A percentile compares a stretch with the other conserved stretches of the same genome.
Evolutionary conservation across 192 early-diverging fungal genomes (phyloP).

Genomic region (Coemansia sp.): DNA sequence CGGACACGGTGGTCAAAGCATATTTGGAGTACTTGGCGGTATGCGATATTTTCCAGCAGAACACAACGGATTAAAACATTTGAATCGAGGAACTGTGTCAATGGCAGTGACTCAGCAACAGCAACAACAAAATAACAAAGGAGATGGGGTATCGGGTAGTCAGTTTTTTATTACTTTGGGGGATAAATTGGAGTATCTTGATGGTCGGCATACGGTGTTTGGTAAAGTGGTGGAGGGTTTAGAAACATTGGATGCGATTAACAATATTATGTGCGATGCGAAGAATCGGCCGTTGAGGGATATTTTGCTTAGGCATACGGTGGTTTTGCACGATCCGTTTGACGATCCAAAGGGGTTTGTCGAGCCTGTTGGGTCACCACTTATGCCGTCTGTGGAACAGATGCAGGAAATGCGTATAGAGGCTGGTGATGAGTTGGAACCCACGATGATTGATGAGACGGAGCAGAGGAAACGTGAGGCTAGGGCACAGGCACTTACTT

Average conservation of each 20-base stretch:
- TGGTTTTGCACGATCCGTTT: constrained; percentile 92
- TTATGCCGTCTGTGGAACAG: constrained; percentile 67
- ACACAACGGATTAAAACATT: constrained; percentile 68
- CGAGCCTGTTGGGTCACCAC: constrained; percentile 70
- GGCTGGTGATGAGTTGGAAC: constrained; percentile 72
- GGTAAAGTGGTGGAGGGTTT: constrained; percentile 89
- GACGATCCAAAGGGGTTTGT: constrained; percentile 71
- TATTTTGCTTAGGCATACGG: constrained; percentile 88
- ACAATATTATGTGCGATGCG: constrained; percentile 67
- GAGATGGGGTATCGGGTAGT: constrained; percentile 65
- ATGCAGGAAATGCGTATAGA: constrained; percentile 72
- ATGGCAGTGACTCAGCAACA: constrained; percentile 83
- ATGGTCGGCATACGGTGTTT: constrained; percentile 89
- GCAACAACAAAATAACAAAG: constrained; percentile 55
- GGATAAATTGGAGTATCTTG: constrained; percentile 68
- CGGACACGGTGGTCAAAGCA: constrained; percentile 78
- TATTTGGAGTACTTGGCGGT: constrained; percentile 61
- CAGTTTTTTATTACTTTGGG: constrained; percentile 63
- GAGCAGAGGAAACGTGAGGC: constrained; percentile 72
- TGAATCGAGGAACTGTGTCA: constrained; percentile 76
- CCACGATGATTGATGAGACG: constrained; percentile 61
- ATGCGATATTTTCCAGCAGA: constrained; percentile 65
- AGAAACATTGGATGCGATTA: constrained; percentile 81
- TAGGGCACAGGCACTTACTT: constrained; percentile 82
- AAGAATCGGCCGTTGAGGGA: constrained; percentile 77